Conservation (phyloP, 2,329 filamentous ascomycete species). For the Elsinoe perseae region DNA sequence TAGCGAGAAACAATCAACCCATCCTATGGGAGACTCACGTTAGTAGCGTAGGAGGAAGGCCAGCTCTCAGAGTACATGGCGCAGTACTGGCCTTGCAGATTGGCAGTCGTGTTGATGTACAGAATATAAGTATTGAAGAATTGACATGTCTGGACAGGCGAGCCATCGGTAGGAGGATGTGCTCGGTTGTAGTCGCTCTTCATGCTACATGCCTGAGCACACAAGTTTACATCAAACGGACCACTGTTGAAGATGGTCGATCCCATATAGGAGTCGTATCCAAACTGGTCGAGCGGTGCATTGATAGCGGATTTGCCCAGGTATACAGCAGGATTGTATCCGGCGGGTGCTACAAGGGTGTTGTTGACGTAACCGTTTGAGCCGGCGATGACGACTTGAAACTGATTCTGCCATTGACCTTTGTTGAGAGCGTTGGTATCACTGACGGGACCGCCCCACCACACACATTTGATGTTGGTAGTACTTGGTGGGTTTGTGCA, state of each 20-base stretch:
- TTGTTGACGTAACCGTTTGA: constrained; percentile 29
- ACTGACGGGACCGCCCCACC: constrained; percentile 18
- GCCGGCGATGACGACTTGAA: constrained; percentile 28
- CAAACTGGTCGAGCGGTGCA: constrained; percentile 23
- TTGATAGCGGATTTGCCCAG: constrained; percentile 24
- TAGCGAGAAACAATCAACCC: too few species aligned
- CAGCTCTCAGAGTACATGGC: constrained; percentile 20
- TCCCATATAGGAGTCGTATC: constrained; percentile 25
- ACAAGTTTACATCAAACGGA: constrained; percentile 27
- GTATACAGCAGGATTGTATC: constrained; percentile 18
- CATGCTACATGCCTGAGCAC: constrained; percentile 23
- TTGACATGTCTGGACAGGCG: constrained; percentile 25
- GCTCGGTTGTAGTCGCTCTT: constrained; percentile 19
- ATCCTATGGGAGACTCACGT: too few species aligned
- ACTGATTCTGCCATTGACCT: constrained; percentile 22
- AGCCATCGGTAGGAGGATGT: constrained; percentile 16
- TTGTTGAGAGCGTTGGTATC: constrained; percentile 18
- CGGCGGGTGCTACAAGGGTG: constrained; percentile 12
- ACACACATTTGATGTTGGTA: constrained; percentile 21
- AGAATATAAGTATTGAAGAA: constrained; percentile 32
- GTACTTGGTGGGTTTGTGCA: constrained; percentile 17
- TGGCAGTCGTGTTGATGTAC: constrained; percentile 20
- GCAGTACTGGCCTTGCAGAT: constrained; percentile 14
- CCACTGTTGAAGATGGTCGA: constrained; percentile 23
- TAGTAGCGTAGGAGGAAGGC: constrained; percentile 20